A percentile compares a stretch with the other conserved stretches of the same genome.
Conservation (phyloP, 768 basidiomycete genomes). For the Pulveroboletus ravenelii region DNA sequence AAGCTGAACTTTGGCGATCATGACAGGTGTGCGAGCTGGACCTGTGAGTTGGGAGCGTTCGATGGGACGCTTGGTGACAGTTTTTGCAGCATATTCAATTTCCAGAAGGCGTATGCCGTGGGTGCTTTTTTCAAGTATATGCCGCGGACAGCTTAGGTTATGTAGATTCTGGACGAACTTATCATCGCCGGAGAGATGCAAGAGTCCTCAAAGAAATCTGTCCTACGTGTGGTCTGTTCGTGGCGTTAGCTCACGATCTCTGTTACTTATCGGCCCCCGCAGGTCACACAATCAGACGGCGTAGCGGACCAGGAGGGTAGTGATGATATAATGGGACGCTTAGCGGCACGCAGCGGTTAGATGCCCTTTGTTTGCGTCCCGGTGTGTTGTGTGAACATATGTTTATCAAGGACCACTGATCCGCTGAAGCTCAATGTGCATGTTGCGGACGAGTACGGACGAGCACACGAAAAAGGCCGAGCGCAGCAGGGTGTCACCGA, state of each 20-base stretch:
- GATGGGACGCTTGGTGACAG: background rate
- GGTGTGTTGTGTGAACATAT: slow-evolving; percentile 9
- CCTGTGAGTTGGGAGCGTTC: slow-evolving; percentile 48
- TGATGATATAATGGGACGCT: slow-evolving; percentile 74
- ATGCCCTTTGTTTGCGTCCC: slow-evolving; percentile 1
- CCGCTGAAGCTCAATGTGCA: slow-evolving; percentile 17
- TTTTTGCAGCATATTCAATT: slow-evolving; percentile 85
- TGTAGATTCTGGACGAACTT: slow-evolving; percentile 84
- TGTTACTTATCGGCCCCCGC: background rate
- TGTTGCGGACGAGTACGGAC: background rate
- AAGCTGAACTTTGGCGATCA: background rate
- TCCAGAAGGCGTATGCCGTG: slow-evolving; percentile 92
- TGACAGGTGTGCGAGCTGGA: slow-evolving; percentile 84
- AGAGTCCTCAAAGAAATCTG: slow-evolving; percentile 79
- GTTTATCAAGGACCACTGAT: slow-evolving; percentile 27
- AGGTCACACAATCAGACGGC: slow-evolving; percentile 83
- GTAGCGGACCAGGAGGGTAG: slow-evolving; percentile 84
- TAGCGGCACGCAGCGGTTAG: slow-evolving; percentile 73
- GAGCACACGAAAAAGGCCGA: background rate
- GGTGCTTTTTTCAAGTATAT: slow-evolving; percentile 9
- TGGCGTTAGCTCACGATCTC: slow-evolving; percentile 6
- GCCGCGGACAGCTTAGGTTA: background rate
- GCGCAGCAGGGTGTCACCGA: background rate
- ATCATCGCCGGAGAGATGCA: slow-evolving; percentile 92
- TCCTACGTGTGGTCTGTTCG: slow-evolving; percentile 50